phyloP scores from a whole-genome alignment of 768 basidiomycete species.

The Boletus vermiculosoides region DNA sequence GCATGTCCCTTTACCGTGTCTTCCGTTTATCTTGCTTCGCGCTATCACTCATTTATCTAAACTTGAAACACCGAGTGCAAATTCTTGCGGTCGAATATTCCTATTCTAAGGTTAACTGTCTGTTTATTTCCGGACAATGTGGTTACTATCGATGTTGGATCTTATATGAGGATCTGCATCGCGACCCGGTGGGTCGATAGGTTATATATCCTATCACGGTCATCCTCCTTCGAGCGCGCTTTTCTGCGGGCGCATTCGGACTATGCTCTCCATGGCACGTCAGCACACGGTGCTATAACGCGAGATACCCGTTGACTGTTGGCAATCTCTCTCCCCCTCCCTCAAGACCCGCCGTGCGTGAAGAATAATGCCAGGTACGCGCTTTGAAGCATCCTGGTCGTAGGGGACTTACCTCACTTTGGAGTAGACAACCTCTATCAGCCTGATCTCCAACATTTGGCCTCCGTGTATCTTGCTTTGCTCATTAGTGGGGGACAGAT shows the following conservation, averaged over 20 bases:
- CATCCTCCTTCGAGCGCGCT: slow-evolving; percentile 6
- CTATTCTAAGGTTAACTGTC: slow-evolving; percentile 10
- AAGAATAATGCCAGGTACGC: slow-evolving; percentile 19
- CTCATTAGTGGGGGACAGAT: slow-evolving; percentile 54
- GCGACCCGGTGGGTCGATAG: slow-evolving; percentile 8
- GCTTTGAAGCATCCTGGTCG: neutral
- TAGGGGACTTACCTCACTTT: neutral
- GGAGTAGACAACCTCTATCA: slow-evolving; percentile 7
- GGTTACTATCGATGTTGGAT: slow-evolving; percentile 9
- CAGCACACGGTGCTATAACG: slow-evolving; percentile 3
- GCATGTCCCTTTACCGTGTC: slow-evolving; percentile 12
- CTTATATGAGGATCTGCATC: slow-evolving; percentile 17
- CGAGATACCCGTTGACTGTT: neutral
- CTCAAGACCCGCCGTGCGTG: neutral
- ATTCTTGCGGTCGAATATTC: slow-evolving; percentile 13
- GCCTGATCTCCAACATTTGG: slow-evolving; percentile 31
- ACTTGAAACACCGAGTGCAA: slow-evolving; percentile 22
- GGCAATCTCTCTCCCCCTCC: neutral
- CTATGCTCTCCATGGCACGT: slow-evolving; percentile 11
- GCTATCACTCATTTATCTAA: slow-evolving; percentile 33
- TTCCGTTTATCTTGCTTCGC: slow-evolving; percentile 19
- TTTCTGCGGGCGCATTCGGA: slow-evolving; percentile 3
- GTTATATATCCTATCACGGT: slow-evolving; percentile 30
- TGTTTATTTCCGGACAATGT: slow-evolving; percentile 8
- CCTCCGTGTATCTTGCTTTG: slow-evolving; percentile 43